Evolutionary conservation across 2,329 filamentous ascomycete genomes (phyloP).

Genomic region (Cladosporium sp.): DNA sequence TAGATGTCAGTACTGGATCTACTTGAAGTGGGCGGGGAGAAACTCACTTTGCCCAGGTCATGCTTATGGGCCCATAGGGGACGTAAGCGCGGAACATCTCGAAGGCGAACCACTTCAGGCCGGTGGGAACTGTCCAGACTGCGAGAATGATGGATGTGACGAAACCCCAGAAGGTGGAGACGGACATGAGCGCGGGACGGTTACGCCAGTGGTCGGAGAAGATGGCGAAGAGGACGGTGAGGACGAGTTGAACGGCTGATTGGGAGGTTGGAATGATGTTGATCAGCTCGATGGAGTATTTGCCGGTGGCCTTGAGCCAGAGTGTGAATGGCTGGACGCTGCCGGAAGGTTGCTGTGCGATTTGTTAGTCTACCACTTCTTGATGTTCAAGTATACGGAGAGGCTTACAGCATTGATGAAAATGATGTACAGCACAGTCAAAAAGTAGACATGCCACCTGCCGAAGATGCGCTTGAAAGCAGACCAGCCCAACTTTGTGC

Average conservation of each 20-base stretch:
- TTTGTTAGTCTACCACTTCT: not conserved
- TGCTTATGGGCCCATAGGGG: slow-evolving; percentile 38
- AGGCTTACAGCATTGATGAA: slow-evolving; percentile 65
- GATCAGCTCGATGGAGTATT: slow-evolving; percentile 56
- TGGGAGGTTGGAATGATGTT: slow-evolving; percentile 57
- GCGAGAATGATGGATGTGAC: slow-evolving; percentile 54
- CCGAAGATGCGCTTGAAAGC: slow-evolving; percentile 59
- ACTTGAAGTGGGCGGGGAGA: not conserved
- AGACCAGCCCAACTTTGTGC: slow-evolving; percentile 46
- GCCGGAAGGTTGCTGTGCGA: slow-evolving; percentile 15
- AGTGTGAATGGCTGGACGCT: slow-evolving; percentile 33
- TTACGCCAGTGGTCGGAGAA: slow-evolving; percentile 62
- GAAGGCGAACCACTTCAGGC: slow-evolving; percentile 39
- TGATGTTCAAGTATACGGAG: too few relatives aligned
- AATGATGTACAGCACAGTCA: slow-evolving; percentile 61
- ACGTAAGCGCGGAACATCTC: slow-evolving; percentile 36
- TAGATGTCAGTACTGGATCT: not conserved
- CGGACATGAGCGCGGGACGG: slow-evolving; percentile 65
- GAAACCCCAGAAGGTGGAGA: slow-evolving; percentile 49
- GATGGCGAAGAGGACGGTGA: slow-evolving; percentile 67
- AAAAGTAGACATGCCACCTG: slow-evolving; percentile 65
- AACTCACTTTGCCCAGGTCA: slow-evolving; percentile 42
- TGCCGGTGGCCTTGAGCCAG: slow-evolving; percentile 46
- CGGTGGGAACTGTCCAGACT: slow-evolving; percentile 37
- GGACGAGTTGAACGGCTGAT: slow-evolving; percentile 57